Evolutionary conservation across 345 rosid species (phyloP).

Genomic region (Eucalyptus albens): DNA sequence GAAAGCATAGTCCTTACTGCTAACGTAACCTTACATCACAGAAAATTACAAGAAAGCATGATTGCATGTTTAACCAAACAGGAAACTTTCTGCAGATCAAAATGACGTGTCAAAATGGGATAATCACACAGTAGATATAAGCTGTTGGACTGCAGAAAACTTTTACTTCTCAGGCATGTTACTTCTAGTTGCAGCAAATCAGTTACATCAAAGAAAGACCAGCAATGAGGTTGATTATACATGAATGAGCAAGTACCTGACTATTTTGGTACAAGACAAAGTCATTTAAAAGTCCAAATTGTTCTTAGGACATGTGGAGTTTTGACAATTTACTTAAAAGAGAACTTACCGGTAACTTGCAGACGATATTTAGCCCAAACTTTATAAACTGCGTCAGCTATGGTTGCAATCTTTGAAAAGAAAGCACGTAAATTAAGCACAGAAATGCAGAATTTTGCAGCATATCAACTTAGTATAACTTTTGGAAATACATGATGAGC

Average conservation of each 20-base stretch:
- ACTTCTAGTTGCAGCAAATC: neutral
- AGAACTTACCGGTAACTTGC: slow-evolving; percentile 52
- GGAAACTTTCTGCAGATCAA: neutral
- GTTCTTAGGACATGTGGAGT: neutral
- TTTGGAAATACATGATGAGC: neutral
- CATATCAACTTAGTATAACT: neutral
- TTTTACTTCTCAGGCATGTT: neutral
- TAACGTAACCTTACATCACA: neutral
- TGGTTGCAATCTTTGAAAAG: slow-evolving; percentile 39
- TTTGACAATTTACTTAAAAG: neutral
- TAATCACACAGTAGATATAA: neutral
- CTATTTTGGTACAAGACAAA: neutral
- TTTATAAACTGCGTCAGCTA: slow-evolving; percentile 68
- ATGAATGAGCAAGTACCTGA: neutral
- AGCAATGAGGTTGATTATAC: neutral
- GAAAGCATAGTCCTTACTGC: neutral
- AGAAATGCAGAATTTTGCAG: neutral
- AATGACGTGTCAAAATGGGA: neutral
- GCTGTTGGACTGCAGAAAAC: neutral
- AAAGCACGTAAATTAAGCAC: neutral
- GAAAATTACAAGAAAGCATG: neutral
- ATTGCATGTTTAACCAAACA: neutral
- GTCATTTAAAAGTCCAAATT: neutral
- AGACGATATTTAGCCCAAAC: slow-evolving; percentile 87
- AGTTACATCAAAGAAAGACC: neutral